Base-by-base conservation (phyloP, 2,329 filamentous ascomycete genomes). In the Chrysoporthe austroafricana region DNA sequence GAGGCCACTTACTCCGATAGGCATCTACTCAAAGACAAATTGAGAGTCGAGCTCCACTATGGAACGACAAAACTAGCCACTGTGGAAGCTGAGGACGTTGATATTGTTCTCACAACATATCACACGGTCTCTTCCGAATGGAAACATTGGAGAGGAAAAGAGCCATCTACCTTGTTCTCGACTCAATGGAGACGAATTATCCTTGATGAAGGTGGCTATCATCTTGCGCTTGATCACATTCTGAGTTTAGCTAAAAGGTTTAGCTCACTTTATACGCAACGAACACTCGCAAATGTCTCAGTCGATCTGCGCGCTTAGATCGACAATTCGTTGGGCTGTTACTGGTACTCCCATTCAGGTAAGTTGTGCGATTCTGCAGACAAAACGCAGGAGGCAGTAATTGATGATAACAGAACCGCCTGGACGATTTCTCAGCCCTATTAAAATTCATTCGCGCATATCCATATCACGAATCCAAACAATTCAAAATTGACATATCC, bases 271-370 rank as follows among this genome's bases (percentile, higher is more conserved):
- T 4, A 80, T 84, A 44, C 76, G 80, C 2, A 80, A 80, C 48
- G 68, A 70, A 1, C 71, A 73, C 3, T 77, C 79, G 0, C 61
- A 68, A 18, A 81, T 78, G 71, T 74, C 79, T 26, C 74, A 71
- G 62, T 80, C 81, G 1, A 72, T 80, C 0, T 82, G 77, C 43
- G 74, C 74, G 2, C 73, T 86, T 0, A 69, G 79, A 0, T 74
- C 79, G 0, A 69, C 70, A 18, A 74, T 73, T 2, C 77, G 83
- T 6, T 85, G 83, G 83, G 80, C 79, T 1, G 77, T 85, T 0
- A 84, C 81, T 0, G 83, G 83, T 0, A 85, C 83, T 0, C 83
- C 83, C 0, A 80, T 86, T 0, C 83, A 67, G 36, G 65, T 63
- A 6, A 59, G 63, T 54, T 5, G 21, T 21, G 21, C 42, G 5